Percentiles rank a stretch among this genome's conserved stretches.
Conservation (phyloP, 2,329 filamentous ascomycete species). For the Leptographium galeiforme region DNA sequence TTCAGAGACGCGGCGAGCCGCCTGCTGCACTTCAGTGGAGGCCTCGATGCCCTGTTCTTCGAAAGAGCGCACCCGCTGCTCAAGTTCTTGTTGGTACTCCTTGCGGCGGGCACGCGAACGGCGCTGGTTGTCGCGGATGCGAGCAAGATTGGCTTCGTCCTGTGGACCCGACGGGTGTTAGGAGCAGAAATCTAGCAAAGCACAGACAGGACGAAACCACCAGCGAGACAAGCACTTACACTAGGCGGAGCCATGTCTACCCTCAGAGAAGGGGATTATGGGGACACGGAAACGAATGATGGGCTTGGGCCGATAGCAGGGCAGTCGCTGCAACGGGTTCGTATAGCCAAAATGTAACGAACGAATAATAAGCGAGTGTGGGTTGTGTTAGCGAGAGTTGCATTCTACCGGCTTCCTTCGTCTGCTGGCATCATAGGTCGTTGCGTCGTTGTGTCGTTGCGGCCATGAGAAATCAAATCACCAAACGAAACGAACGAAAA, state of each 20-base stretch:
- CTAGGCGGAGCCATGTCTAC: too few relatives aligned
- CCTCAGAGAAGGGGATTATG: too few relatives aligned
- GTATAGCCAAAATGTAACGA: neutral
- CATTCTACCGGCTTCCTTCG: neutral
- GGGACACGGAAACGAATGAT: neutral
- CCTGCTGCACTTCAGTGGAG: conserved; percentile 57
- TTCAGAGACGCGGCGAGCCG: conserved; percentile 52
- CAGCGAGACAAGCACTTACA: too few relatives aligned
- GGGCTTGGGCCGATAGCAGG: neutral
- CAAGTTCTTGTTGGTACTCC: conserved; percentile 59
- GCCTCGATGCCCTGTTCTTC: conserved; percentile 55
- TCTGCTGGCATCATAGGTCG: neutral
- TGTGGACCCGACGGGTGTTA: neutral
- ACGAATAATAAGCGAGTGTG: neutral
- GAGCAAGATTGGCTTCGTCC: conserved; percentile 24
- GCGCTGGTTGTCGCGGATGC: conserved; percentile 65
- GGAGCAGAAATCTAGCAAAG: neutral
- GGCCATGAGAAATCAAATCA: neutral
- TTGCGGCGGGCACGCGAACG: conserved; percentile 61
- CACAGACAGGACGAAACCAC: neutral
- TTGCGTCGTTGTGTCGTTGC: neutral
- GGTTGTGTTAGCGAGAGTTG: neutral
- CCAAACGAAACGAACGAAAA: neutral
- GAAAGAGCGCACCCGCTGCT: conserved; percentile 47
- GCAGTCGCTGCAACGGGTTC: neutral